Conservation (phyloP, 1,284 basidiomycete genomes). For the Schizophyllum amplum region DNA sequence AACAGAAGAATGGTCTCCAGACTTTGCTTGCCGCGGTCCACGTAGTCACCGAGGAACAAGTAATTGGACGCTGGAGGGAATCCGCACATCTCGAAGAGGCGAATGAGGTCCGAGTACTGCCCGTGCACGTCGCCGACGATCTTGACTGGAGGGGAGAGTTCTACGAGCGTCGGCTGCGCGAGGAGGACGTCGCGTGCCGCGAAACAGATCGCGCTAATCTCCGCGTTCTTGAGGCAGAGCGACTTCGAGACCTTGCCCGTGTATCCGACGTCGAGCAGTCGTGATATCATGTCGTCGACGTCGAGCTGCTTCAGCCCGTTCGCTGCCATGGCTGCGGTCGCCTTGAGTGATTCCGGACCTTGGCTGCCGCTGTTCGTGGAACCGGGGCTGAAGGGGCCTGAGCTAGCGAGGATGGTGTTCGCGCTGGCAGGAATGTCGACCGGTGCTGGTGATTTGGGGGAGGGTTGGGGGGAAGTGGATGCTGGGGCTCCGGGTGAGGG, state of each 20-base stretch:
- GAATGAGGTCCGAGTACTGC: constrained; percentile 96
- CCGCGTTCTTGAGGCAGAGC: constrained; percentile 92
- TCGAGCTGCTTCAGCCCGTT: constrained; percentile 68
- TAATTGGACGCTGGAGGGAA: constrained; percentile 98
- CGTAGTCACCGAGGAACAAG: constrained; percentile 97
- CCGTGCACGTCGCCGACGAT: constrained; percentile 99
- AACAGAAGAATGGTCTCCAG: constrained; percentile 96
- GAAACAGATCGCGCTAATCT: constrained; percentile 92
- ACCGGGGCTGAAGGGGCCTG: constrained; percentile 36
- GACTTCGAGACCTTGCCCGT: constrained; percentile 97
- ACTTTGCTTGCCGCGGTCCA: constrained; percentile 97
- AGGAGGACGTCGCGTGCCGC: constrained; percentile 98
- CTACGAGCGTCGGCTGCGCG: constrained; percentile 94
- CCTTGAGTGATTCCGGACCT: constrained; percentile 28
- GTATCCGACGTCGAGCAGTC: constrained; percentile 95
- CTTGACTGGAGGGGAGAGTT: constrained; percentile 97
- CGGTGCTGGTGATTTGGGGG: constrained; percentile 43
- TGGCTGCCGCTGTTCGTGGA: constrained; percentile 37
- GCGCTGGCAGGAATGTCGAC: constrained; percentile 62
- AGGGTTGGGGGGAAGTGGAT: constrained; percentile 28
- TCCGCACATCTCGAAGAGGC: constrained; percentile 99
- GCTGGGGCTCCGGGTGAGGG: constrained; percentile 15
- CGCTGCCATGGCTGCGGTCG: constrained; percentile 19
- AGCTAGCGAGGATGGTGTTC: constrained; percentile 66
- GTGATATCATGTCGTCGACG: constrained; percentile 97